phyloP scores from a whole-genome alignment of 2,329 filamentous ascomycete species.

The Penicillium capsulatum region DNA sequence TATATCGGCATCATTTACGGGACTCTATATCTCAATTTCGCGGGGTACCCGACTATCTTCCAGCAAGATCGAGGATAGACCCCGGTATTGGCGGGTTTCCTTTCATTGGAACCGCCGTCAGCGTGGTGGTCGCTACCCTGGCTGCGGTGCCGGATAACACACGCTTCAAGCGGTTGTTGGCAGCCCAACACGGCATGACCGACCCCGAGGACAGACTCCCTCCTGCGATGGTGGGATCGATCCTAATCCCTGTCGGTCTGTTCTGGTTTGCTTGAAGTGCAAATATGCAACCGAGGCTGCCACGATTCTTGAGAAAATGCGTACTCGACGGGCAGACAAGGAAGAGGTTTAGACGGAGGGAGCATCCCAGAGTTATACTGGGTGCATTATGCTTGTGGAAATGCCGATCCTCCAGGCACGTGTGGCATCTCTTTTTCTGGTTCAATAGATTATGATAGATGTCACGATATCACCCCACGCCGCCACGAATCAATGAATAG shows the following conservation, averaged over 20 bases:
- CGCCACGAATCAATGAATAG: too few relatives aligned
- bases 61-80: slow-evolving; percentile 19
- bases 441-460: too few relatives aligned
- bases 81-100: slow-evolving; percentile 14
- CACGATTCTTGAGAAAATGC: neutral
- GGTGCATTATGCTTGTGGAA: too few relatives aligned
- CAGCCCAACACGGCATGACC: slow-evolving; percentile 1
- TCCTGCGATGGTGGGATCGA: slow-evolving; percentile 10
- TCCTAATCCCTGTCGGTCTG: slow-evolving; percentile 15
- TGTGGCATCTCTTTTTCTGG: too few relatives aligned
- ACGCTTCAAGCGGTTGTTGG: slow-evolving; percentile 4
- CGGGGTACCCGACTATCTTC: slow-evolving; percentile 20
- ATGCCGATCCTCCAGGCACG: too few relatives aligned
- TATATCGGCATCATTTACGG: slow-evolving; percentile 21
- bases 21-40: slow-evolving; percentile 21
- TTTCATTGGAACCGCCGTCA: slow-evolving; percentile 21
- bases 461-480: too few relatives aligned
- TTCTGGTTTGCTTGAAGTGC: slow-evolving; percentile 23
- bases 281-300: slow-evolving; percentile 1
- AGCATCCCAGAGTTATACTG: too few relatives aligned
- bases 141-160: slow-evolving; percentile 10
- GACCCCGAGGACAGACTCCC: slow-evolving; percentile 17
- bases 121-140: slow-evolving; percentile 12
- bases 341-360: too few relatives aligned
- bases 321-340: too few relatives aligned